phyloP scores from a whole-genome alignment of 108 stramenopile species.

The Asterionellopsis glacialis region DNA sequence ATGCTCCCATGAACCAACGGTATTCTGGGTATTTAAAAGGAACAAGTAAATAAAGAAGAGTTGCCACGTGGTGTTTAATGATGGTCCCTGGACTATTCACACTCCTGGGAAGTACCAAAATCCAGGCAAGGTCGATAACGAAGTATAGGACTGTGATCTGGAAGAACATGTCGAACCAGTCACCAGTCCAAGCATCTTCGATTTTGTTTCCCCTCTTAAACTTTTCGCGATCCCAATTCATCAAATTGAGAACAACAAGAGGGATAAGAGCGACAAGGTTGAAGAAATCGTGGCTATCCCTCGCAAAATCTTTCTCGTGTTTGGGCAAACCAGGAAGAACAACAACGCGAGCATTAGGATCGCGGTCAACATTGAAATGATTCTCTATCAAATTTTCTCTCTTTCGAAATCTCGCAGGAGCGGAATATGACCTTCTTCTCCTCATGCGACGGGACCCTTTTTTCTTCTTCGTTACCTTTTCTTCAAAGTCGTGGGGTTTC shows the following conservation, averaged over 20 bases:
- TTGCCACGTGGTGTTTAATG: constrained; percentile 81
- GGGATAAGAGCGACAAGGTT: constrained; percentile 79
- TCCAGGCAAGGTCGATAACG: constrained; percentile 66
- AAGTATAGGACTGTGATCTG: constrained; percentile 59
- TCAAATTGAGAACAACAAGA: constrained; percentile 67
- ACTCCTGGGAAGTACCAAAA: constrained; percentile 49
- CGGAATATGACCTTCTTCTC: too few relatives aligned
- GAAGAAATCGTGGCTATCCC: constrained; percentile 85
- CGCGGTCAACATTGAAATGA: constrained; percentile 63
- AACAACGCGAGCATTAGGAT: constrained; percentile 15
- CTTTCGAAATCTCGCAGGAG: too few relatives aligned
- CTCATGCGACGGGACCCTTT: too few relatives aligned
- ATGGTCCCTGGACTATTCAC: constrained; percentile 66
- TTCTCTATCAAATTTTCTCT: constrained; percentile 23
- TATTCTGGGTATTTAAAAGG: constrained; percentile 46
- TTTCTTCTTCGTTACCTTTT: too few relatives aligned
- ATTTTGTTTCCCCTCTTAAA: constrained; percentile 32
- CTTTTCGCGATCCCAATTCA: constrained; percentile 86
- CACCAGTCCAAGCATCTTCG: constrained; percentile 74
- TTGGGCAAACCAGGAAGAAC: constrained; percentile 73
- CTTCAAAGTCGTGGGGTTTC: too few relatives aligned
- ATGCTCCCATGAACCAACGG: constrained; percentile 84
- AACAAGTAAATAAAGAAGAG: constrained; percentile 66
- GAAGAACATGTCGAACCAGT: constrained; percentile 70
- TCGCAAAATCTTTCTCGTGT: constrained; percentile 61